Percentiles rank a stretch among this genome's conserved stretches.
phyloP scores from a whole-genome alignment of 345 rosid species.

The Microthlaspi erraticum region DNA sequence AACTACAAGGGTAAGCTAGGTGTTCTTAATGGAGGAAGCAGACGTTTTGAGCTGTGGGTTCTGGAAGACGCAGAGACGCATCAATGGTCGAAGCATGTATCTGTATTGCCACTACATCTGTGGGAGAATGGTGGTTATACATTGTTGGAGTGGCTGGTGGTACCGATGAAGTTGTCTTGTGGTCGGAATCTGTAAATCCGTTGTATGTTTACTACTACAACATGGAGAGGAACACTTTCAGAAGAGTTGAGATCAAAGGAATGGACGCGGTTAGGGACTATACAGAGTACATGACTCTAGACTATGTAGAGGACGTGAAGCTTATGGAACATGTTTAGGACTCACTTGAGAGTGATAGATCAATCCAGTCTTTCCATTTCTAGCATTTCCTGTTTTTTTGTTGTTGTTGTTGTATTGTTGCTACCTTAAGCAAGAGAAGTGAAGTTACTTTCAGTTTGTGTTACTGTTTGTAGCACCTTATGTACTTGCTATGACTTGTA shows the following conservation, averaged over 20 bases:
- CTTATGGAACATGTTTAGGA: no score
- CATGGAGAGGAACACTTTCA: background rate
- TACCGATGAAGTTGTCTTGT: background rate
- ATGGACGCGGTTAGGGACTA: no score
- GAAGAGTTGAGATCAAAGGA: background rate
- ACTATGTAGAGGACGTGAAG: conserved; percentile 8
- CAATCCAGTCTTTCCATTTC: no score
- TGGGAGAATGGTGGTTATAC: background rate
- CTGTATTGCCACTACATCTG: background rate
- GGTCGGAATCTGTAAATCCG: background rate
- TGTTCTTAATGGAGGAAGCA: no score
- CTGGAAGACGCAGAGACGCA: background rate
- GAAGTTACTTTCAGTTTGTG: no score
- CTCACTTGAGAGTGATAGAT: no score
- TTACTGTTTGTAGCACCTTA: no score
- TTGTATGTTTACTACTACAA: conserved; percentile 2
- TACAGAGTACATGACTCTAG: background rate
- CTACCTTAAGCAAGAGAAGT: background rate
- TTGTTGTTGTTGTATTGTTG: no score
- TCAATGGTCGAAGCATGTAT: background rate
- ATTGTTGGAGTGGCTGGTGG: background rate
- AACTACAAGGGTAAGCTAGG: background rate
- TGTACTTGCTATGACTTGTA: no score
- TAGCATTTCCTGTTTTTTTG: no score
- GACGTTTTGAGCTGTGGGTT: background rate